Base-by-base conservation (phyloP, 345 rosid species). In the Physaria fendleri region DNA sequence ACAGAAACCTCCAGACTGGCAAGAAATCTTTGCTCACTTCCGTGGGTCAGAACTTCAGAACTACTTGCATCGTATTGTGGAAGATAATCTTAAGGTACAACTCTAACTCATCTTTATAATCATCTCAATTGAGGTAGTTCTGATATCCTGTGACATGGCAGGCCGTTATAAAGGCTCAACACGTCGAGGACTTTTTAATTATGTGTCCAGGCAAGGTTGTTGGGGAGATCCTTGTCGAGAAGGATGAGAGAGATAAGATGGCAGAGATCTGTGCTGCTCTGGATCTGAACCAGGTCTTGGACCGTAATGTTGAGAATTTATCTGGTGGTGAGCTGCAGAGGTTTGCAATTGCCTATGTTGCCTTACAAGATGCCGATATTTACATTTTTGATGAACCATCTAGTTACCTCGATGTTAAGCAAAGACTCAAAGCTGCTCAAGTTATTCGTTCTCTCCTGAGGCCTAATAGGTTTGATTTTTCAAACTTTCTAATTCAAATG, bases 311-410 rank as follows among this genome's bases (percentile, higher is more conserved):
- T 34, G 90, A 78, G 66, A 95, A 94, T 74, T 69, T 94, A 67
- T 94, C 99, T 12, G 99, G 97, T 68, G 99, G 99, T 63, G 99
- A 94, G 77, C 85, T 94, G 24, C 99, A 90, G 82, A 84, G 96
- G 56, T 94, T 94, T 81, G 97, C 96, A 30, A 90, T 94, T 48
- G 99, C 97, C 15, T 96, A 84, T 58, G 95, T 90, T 69, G 92
- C 90, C 38, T 76, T 94, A 73, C 96, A 94, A 69, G 84, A 79
- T 79, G 99, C 97, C 11, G 99, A 94, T 71, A 90, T 94, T 37
- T 94, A 87, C 71, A 94, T 94, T 97, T 94, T 94, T 76, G 99
- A 94, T 69, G 99, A 94, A 44, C 99, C 99, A 40, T 94, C 99
- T 28, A 94, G 99, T 78, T 94, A 87, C 78, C 96, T 94, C 27